Conservation (phyloP, 2,329 filamentous ascomycete genomes). For the Diaporthe aspalathi region DNA sequence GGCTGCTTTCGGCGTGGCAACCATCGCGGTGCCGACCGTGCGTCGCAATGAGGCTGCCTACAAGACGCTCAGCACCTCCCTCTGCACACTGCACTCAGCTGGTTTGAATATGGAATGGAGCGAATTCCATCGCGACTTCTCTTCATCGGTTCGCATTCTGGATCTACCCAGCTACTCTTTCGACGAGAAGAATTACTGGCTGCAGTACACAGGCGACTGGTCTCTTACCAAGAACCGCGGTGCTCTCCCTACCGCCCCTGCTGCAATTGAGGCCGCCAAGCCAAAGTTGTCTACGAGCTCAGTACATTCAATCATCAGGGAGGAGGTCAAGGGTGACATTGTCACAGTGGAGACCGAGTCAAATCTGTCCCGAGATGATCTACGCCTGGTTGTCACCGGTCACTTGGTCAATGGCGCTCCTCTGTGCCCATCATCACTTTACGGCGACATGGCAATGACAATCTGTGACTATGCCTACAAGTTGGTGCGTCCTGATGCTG, state of each 20-base stretch:
- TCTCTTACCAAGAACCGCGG: constrained; percentile 76
- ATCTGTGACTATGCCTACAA: constrained; percentile 75
- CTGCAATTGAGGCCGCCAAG: constrained; percentile 54
- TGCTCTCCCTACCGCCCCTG: constrained; percentile 48
- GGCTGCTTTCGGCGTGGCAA: constrained; percentile 66
- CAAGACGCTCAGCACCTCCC: constrained; percentile 69
- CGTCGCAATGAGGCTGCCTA: constrained; percentile 72
- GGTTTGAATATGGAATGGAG: constrained; percentile 77
- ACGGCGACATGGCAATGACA: constrained; percentile 63
- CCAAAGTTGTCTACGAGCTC: constrained; percentile 72
- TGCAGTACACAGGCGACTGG: constrained; percentile 76
- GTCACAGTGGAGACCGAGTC: constrained; percentile 73
- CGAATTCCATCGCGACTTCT: constrained; percentile 71
- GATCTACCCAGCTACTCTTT: constrained; percentile 77
- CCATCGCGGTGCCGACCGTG: constrained; percentile 68
- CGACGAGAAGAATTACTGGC: constrained; percentile 79
- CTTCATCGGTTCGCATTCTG: constrained; percentile 59
- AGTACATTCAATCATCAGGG: constrained; percentile 72
- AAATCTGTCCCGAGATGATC: constrained; percentile 72
- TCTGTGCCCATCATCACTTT: constrained; percentile 71
- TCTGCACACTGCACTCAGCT: constrained; percentile 69
- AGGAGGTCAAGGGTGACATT: constrained; percentile 70
- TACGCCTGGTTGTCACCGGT: constrained; percentile 69
- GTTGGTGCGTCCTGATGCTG: constrained; percentile 66
- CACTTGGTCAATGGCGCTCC: constrained; percentile 76